Evolutionary conservation across 169 alveolate species (phyloP).

Genomic region (Plasmodium knowlesi): DNA sequence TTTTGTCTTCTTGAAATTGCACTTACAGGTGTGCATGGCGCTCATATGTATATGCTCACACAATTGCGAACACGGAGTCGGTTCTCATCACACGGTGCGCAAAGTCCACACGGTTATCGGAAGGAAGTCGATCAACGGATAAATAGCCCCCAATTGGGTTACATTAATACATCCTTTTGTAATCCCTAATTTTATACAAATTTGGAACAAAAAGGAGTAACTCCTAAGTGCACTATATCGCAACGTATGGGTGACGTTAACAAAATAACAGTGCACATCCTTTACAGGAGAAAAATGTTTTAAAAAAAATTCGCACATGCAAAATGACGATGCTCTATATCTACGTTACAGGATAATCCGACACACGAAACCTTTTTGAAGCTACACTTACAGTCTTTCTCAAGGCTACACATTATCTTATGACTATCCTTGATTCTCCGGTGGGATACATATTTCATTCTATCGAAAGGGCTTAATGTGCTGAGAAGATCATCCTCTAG

Average conservation of each 20-base stretch:
- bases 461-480: neutral
- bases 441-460: conserved; percentile 5
- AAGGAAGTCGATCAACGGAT: neutral
- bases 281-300: neutral
- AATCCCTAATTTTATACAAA: neutral
- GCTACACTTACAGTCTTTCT: conserved; percentile 8
- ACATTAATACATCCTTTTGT: neutral
- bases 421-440: neutral
- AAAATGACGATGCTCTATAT: neutral
- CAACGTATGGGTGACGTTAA: neutral
- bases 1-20: neutral
- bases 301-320: neutral
- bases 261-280: neutral
- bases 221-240: neutral
- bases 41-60: neutral
- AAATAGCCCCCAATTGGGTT: neutral
- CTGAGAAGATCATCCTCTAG: neutral
- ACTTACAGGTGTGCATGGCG: neutral
- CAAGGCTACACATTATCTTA: conserved; percentile 1
- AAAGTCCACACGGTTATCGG: neutral
- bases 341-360: neutral
- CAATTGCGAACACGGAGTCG: neutral
- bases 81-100: neutral
- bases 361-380: neutral
- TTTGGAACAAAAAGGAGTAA: neutral